phyloP scores from a whole-genome alignment of 352 stramenopile genomes.

The Globisporangium okanoganense region DNA sequence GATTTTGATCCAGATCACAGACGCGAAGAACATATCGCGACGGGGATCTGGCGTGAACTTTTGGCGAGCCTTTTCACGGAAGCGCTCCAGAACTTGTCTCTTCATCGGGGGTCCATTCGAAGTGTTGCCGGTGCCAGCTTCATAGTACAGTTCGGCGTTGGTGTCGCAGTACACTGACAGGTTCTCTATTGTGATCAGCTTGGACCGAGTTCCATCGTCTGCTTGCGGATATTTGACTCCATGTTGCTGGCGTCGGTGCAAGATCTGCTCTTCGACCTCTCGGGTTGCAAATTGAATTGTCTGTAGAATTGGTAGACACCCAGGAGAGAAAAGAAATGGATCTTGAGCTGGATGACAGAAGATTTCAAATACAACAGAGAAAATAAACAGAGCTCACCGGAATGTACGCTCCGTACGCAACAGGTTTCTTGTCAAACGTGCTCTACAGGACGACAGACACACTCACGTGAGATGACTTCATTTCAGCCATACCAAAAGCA shows the following conservation, averaged over 20 bases:
- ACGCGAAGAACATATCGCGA: constrained; percentile 46
- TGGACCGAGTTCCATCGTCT: constrained; percentile 31
- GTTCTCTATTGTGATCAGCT: constrained; percentile 63
- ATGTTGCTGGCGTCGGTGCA: constrained; percentile 48
- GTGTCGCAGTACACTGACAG: constrained; percentile 58
- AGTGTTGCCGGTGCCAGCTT: background rate
- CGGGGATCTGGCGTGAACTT: constrained; percentile 26
- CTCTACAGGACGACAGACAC: constrained; percentile 23
- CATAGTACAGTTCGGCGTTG: constrained; percentile 28
- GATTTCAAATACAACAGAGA: background rate
- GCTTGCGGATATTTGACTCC: constrained; percentile 40
- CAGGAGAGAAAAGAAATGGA: background rate
- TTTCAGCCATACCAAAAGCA: background rate
- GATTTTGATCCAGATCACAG: constrained; percentile 58
- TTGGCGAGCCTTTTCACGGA: constrained; percentile 32
- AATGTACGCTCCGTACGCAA: constrained; percentile 59
- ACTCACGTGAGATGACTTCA: background rate
- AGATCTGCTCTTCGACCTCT: constrained; percentile 54
- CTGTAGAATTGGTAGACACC: constrained; percentile 15
- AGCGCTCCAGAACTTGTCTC: constrained; percentile 19
- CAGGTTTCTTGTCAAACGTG: constrained; percentile 27
- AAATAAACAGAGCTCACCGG: constrained; percentile 23
- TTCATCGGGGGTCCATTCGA: background rate
- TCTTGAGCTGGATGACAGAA: background rate
- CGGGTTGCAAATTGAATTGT: constrained; percentile 48